These are phyloP conservation scores for Colletotrichum sp. DNA, from an alignment of 2,329 filamentous ascomycete species.

Conservation along the genomic window DNA sequence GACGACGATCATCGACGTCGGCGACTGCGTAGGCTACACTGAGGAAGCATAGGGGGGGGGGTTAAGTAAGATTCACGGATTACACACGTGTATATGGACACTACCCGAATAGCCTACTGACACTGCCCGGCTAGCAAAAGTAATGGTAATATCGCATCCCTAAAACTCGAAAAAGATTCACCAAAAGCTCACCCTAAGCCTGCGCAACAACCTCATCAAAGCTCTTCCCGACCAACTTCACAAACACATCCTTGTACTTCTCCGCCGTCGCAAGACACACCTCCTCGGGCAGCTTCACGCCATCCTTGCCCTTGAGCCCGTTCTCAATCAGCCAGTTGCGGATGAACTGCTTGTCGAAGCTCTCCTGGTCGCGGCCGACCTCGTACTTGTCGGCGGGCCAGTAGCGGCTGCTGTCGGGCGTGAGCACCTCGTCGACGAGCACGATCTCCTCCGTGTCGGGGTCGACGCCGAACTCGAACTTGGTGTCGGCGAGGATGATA, in stretches of 20 bases:
- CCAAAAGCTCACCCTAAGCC: not conserved
- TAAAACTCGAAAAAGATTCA: too few species aligned
- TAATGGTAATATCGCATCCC: too few species aligned
- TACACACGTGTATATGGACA: too few species aligned
- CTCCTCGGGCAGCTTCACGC: slow-evolving; percentile 74
- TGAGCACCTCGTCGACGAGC: slow-evolving; percentile 83
- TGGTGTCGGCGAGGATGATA: slow-evolving; percentile 74
- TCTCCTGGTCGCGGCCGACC: slow-evolving; percentile 76
- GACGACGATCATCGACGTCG: too few species aligned
- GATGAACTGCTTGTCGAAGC: slow-evolving; percentile 88
- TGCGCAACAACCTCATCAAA: slow-evolving; percentile 35
- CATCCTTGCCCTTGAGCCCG: slow-evolving; percentile 77
- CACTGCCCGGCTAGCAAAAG: too few species aligned
- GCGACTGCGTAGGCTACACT: too few species aligned
- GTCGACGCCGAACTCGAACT: slow-evolving; percentile 72
- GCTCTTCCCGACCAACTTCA: slow-evolving; percentile 63
- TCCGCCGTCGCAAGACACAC: slow-evolving; percentile 70
- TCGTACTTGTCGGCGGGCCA: slow-evolving; percentile 80
- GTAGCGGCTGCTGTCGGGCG: slow-evolving; percentile 83
- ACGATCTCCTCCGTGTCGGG: slow-evolving; percentile 70
- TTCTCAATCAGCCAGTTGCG: slow-evolving; percentile 80
- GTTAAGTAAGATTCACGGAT: too few species aligned
- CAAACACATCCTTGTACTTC: slow-evolving; percentile 76
- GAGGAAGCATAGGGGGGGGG: too few species aligned
- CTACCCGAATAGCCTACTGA: too few species aligned